Base-by-base conservation (phyloP, 495 filamentous ascomycete species). In the Talaromyces proteolyticus region DNA sequence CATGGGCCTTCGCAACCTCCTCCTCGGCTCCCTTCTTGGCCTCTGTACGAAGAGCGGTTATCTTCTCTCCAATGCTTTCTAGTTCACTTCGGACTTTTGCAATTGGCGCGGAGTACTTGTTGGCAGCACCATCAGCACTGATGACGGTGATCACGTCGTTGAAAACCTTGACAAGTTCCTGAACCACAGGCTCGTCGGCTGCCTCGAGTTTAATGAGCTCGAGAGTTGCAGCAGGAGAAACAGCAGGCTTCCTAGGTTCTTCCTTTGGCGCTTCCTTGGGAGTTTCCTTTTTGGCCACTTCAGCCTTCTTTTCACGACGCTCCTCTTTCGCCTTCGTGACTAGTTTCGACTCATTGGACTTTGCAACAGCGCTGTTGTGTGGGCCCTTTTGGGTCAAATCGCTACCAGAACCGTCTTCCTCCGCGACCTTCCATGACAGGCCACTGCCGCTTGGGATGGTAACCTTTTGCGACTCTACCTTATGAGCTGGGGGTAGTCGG, bases 71-170 rank as follows among this genome's bases (percentile, higher is more conserved):
- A 42, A 96, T 81, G 57, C 82, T 84, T 56, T 73, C 70, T n/a
- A 98, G 70, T 57, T 93, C 87, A 21, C 75, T 73, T 74, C 95
- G 96, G 44, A 91, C 93, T 68, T 89, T 87, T 37, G 75, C 66
- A 45, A 98, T 81, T 3, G 89, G 84, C 17, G 76, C 71, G 29
- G 76, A 79, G 67, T 91, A 95, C 63, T 85, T 89, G 54, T 73
- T 69, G 47, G 81, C 77, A 45, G 79, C 73, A 49, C 86, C 81
- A 57, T 95, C 91, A 47, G 86, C 83, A 64, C 96, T 95, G 49
- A 96, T 82, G 24, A 92, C 87, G 1, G 87, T 82, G 63, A 98
- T 95, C 62, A 98, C 86, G 66, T 92, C 88, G 68, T 98, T 98
- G 55, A 97, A 76, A 60, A 93, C 90, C 70, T 88, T 92, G 48